Percentiles rank a stretch among this genome's conserved stretches.
Conservation (phyloP, 768 basidiomycete species). For the Podaxis mareebaensis region DNA sequence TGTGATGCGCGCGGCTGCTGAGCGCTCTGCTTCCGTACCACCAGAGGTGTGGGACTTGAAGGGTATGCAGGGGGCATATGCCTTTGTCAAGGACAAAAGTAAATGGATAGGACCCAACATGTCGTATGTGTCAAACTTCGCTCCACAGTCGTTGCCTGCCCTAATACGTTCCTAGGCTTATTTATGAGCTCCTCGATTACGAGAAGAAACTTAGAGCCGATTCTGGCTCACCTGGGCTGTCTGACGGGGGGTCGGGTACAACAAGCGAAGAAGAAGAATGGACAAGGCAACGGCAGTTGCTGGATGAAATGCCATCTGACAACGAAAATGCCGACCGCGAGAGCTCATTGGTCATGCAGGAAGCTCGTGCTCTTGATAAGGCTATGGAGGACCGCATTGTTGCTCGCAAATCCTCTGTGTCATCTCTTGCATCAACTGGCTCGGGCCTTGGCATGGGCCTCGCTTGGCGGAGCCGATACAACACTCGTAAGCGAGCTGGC, state of each 20-base stretch:
- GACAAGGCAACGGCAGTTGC: slow-evolving; percentile 63
- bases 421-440: slow-evolving; percentile 55
- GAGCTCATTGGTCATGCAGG: slow-evolving; percentile 61
- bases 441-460: slow-evolving; percentile 67
- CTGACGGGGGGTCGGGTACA: slow-evolving; percentile 35
- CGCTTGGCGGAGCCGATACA: slow-evolving; percentile 66
- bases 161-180: slow-evolving; percentile 56
- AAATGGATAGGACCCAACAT: slow-evolving; percentile 91
- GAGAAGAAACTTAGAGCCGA: slow-evolving; percentile 69
- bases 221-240: slow-evolving; percentile 53
- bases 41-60: slow-evolving; percentile 76
- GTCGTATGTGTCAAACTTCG: slow-evolving; percentile 62
- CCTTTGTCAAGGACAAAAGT: slow-evolving; percentile 88
- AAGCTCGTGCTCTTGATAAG: slow-evolving; percentile 82
- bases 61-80: slow-evolving; percentile 89
- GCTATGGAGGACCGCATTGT: slow-evolving; percentile 85
- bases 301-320: slow-evolving; percentile 51
- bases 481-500: slow-evolving; percentile 66
- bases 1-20: slow-evolving; percentile 89
- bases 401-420: slow-evolving; percentile 69
- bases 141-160: slow-evolving; percentile 18
- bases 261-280: slow-evolving; percentile 76
- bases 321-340: slow-evolving; percentile 57
- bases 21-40: slow-evolving; percentile 62
- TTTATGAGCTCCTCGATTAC: slow-evolving; percentile 92